phyloP scores from a whole-genome alignment of 345 rosid genomes.

The Ricinus communis region DNA sequence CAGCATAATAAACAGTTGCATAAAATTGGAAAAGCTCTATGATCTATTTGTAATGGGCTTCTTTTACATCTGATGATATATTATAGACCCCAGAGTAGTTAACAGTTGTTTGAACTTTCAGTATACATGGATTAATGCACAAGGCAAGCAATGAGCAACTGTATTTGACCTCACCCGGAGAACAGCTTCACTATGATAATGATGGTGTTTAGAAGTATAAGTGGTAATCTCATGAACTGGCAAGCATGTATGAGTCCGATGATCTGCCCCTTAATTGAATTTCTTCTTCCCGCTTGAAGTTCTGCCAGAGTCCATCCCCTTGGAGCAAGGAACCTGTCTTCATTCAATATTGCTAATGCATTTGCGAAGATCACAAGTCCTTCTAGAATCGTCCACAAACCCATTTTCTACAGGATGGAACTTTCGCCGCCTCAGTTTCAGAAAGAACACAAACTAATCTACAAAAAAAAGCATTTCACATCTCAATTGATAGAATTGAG shows the following conservation, averaged over 20 bases:
- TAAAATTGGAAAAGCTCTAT: not conserved
- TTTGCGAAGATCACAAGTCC: conserved; percentile 46
- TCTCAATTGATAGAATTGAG: not conserved
- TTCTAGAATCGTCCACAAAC: conserved; percentile 48
- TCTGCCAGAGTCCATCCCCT: conserved; percentile 53
- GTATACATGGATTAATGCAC: too few species aligned
- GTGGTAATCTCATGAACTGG: conserved; percentile 53
- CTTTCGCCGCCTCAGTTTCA: not conserved
- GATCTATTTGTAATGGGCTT: not conserved
- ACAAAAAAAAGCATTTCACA: not conserved
- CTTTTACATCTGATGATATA: not conserved
- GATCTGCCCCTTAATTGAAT: conserved; percentile 40
- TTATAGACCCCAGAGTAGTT: too few species aligned
- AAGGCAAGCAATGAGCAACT: too few species aligned
- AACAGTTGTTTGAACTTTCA: not conserved
- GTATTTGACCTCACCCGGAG: conserved; percentile 37
- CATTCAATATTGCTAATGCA: conserved; percentile 51
- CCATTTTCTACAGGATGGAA: conserved; percentile 34
- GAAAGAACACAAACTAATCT: not conserved
- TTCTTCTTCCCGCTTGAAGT: conserved; percentile 38
- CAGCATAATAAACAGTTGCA: too few species aligned
- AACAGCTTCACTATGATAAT: conserved; percentile 39
- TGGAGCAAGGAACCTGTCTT: conserved; percentile 47
- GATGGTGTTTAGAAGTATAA: conserved; percentile 41
- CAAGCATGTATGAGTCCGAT: conserved; percentile 52